phyloP scores from a whole-genome alignment of 257 asterid species.

The Eucommia ulmoides region DNA sequence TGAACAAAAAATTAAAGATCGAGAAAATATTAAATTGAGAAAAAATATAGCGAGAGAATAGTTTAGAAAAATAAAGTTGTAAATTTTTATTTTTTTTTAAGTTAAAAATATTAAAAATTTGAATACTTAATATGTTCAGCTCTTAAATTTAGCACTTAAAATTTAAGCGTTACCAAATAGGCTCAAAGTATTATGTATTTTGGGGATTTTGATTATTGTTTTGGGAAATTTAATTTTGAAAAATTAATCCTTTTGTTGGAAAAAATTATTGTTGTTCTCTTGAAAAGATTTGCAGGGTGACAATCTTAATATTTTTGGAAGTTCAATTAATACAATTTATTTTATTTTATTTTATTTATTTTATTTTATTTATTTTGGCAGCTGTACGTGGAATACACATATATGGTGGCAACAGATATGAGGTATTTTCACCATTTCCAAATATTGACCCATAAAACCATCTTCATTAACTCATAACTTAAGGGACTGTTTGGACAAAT shows the following conservation, averaged over 20 bases:
- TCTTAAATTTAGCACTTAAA: not conserved
- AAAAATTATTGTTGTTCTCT: not conserved
- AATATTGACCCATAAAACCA: not conserved
- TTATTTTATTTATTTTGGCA: conserved; percentile 66
- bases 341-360: conserved; percentile 84
- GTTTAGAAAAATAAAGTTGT: not conserved
- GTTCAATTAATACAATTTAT: too few relatives aligned
- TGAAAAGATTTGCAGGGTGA: too few relatives aligned
- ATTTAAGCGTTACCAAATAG: not conserved
- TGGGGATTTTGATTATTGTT: not conserved
- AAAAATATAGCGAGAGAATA: not conserved
- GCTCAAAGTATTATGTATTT: too few relatives aligned
- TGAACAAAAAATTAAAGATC: too few relatives aligned
- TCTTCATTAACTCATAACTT: not conserved
- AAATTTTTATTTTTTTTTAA: too few relatives aligned
- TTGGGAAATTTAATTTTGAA: not conserved
- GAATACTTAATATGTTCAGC: too few relatives aligned
- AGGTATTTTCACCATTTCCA: conserved; percentile 27
- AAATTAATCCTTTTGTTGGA: not conserved
- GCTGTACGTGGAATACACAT: conserved; percentile 56
- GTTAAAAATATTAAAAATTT: too few relatives aligned
- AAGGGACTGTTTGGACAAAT: conserved; percentile 4
- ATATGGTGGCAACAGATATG: conserved; percentile 33
- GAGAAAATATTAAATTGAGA: not conserved
- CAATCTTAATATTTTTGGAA: too few relatives aligned